Conservation (phyloP, 192 early-diverging fungal genomes). For the Dissophora globulifera region DNA sequence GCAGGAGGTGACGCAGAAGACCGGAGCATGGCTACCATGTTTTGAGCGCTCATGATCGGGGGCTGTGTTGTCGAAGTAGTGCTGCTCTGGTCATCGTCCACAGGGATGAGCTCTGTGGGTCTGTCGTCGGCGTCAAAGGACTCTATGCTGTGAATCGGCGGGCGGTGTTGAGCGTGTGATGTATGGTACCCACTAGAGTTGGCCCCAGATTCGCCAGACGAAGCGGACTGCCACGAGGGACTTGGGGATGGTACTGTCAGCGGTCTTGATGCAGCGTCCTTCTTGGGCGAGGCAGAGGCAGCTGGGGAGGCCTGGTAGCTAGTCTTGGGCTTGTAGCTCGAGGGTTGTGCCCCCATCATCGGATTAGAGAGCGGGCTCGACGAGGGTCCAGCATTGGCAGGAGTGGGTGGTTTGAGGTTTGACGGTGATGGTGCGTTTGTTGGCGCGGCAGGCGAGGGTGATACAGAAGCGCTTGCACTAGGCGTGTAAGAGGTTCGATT, state of each 20-base stretch:
- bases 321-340: slow-evolving; percentile 40
- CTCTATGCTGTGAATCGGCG: slow-evolving; percentile 14
- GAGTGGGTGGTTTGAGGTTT: not conserved
- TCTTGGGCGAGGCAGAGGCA: slow-evolving; percentile 27
- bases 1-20: slow-evolving; percentile 4
- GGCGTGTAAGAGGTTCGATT: slow-evolving; percentile 25
- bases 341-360: slow-evolving; percentile 9
- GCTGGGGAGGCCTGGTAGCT: slow-evolving; percentile 34
- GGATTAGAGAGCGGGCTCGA: slow-evolving; percentile 5
- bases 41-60: not conserved
- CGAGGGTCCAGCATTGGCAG: not conserved
- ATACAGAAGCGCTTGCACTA: not conserved
- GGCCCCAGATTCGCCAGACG: not conserved
- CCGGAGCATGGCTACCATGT: not conserved
- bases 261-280: slow-evolving; percentile 23
- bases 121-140: slow-evolving; percentile 49
- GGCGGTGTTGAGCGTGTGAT: slow-evolving; percentile 33
- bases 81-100: slow-evolving; percentile 8
- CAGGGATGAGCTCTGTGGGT: slow-evolving; percentile 44
- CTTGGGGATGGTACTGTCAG: slow-evolving; percentile 7
- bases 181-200: slow-evolving; percentile 21
- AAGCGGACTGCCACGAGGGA: slow-evolving; percentile 19
- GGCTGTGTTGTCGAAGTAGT: not conserved
- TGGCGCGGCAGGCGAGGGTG: slow-evolving; percentile 7
- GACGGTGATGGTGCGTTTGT: not conserved